Evolutionary conservation across 2,329 filamentous ascomycete genomes (phyloP).

Genomic region (Microcyclosporella mali): DNA sequence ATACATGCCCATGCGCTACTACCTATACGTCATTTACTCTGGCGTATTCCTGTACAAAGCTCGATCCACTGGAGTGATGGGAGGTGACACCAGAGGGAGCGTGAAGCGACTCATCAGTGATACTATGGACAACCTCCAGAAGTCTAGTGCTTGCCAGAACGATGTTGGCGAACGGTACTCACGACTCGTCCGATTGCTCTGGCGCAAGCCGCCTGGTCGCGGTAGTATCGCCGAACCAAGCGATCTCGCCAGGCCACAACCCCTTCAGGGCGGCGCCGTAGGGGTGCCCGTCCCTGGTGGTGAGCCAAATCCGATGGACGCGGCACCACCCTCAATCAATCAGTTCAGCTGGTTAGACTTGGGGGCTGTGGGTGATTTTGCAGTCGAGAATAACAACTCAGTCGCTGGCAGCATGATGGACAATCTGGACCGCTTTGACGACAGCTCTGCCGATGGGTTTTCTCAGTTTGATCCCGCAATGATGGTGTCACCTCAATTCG

Average conservation of each 20-base stretch:
- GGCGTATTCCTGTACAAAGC: constrained; percentile 62
- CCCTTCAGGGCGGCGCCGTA: constrained; percentile 9
- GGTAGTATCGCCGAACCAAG: constrained; percentile 20
- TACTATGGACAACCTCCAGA: constrained; percentile 55
- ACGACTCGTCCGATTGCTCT: constrained; percentile 54
- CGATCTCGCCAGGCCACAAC: constrained; percentile 16
- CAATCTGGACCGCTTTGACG: constrained; percentile 26
- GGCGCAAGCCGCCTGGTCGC: constrained; percentile 40
- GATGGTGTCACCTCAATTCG: constrained; percentile 22
- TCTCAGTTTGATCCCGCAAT: constrained; percentile 25
- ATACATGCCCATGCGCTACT: constrained; percentile 60
- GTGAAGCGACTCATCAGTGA: constrained; percentile 54
- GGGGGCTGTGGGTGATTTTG: constrained; percentile 54
- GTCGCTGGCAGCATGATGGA: constrained; percentile 23
- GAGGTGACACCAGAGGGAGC: constrained; percentile 48
- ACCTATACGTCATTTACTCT: constrained; percentile 57
- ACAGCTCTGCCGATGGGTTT: constrained; percentile 25
- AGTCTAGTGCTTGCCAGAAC: constrained; percentile 52
- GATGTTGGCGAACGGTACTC: constrained; percentile 58
- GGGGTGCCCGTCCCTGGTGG: constrained; percentile 7
- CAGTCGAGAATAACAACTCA: constrained; percentile 29
- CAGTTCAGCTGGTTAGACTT: constrained; percentile 59
- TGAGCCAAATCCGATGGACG: constrained; percentile 11
- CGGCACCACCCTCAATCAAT: constrained; percentile 36
- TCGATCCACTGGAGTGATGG: constrained; percentile 54